These are phyloP conservation scores for Capsicum baccatum DNA, from an alignment of 257 asterid genomes.

Conservation along the genomic window DNA sequence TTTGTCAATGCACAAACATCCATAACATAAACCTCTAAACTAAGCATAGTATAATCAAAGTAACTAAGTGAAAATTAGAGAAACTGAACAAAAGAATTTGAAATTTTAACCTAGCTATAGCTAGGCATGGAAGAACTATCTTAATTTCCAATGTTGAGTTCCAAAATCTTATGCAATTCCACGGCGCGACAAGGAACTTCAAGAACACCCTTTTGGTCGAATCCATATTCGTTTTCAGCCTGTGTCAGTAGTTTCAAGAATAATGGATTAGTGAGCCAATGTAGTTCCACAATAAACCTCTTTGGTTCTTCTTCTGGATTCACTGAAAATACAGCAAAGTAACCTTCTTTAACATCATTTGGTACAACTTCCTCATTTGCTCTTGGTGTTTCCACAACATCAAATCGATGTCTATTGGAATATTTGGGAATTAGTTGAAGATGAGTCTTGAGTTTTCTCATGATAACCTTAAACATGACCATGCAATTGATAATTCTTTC, in stretches of 20 bases:
- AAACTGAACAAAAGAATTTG: neutral
- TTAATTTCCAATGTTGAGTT: neutral
- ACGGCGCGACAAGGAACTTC: slow-evolving; percentile 36
- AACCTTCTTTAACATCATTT: slow-evolving; percentile 29
- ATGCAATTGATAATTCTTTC: slow-evolving; percentile 33
- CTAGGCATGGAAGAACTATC: neutral
- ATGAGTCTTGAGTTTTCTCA: slow-evolving; percentile 32
- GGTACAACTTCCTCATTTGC: neutral
- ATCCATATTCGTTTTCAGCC: slow-evolving; percentile 46
- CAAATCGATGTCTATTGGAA: neutral
- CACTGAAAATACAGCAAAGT: slow-evolving; percentile 15
- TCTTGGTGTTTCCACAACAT: neutral
- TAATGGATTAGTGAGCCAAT: slow-evolving; percentile 37
- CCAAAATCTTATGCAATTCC: slow-evolving; percentile 34
- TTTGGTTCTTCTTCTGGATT: slow-evolving; percentile 30
- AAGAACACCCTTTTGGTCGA: slow-evolving; percentile 39
- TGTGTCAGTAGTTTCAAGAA: slow-evolving; percentile 38
- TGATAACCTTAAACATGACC: slow-evolving; percentile 26
- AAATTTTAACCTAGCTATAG: neutral
- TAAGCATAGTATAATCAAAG: no score
- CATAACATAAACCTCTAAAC: no score
- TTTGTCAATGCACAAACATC: no score
- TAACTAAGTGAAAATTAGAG: neutral
- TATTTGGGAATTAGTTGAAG: slow-evolving; percentile 10
- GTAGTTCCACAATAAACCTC: slow-evolving; percentile 37